A percentile compares a stretch with the other conserved stretches of the same genome.
Conservation (phyloP, 495 filamentous ascomycete species). For the Xylaria scruposa region DNA sequence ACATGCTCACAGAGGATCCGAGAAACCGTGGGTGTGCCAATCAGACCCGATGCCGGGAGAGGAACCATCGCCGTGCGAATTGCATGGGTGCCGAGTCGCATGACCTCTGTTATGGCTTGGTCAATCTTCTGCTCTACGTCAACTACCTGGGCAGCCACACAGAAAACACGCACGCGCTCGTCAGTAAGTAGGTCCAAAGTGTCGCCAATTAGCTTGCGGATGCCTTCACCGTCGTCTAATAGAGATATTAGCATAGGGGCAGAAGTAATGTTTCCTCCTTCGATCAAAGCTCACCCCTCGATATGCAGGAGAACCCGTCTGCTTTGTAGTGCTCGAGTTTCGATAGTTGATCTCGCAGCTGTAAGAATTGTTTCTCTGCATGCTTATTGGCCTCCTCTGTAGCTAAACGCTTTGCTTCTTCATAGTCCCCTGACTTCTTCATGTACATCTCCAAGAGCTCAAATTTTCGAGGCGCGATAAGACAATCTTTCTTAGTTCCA, state of each 20-base stretch:
- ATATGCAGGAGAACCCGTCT: constrained; percentile 1
- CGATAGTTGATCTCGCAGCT: not conserved
- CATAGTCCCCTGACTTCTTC: no score
- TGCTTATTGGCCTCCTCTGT: constrained; percentile 2
- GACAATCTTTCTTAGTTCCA: no score
- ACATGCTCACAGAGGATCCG: constrained; percentile 15
- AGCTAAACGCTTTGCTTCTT: constrained; percentile 8
- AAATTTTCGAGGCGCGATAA: no score
- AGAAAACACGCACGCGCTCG: constrained; percentile 19
- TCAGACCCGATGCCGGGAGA: not conserved
- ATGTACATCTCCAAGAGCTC: no score
- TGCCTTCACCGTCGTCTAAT: not conserved
- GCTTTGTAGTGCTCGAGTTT: constrained; percentile 4
- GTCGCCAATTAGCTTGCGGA: constrained; percentile 4
- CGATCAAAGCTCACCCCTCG: not conserved
- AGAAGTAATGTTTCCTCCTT: not conserved
- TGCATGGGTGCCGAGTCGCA: constrained; percentile 13
- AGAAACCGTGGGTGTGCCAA: constrained; percentile 10
- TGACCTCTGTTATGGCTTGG: constrained; percentile 17
- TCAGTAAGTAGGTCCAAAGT: constrained; percentile 5
- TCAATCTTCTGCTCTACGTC: constrained; percentile 20
- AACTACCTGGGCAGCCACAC: constrained; percentile 15
- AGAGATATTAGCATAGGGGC: not conserved
- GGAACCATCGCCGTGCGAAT: constrained; percentile 14
- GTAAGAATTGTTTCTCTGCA: not conserved